Evolutionary conservation across 1,284 basidiomycete genomes (phyloP).

Genomic region (Inonotus hispidus): DNA sequence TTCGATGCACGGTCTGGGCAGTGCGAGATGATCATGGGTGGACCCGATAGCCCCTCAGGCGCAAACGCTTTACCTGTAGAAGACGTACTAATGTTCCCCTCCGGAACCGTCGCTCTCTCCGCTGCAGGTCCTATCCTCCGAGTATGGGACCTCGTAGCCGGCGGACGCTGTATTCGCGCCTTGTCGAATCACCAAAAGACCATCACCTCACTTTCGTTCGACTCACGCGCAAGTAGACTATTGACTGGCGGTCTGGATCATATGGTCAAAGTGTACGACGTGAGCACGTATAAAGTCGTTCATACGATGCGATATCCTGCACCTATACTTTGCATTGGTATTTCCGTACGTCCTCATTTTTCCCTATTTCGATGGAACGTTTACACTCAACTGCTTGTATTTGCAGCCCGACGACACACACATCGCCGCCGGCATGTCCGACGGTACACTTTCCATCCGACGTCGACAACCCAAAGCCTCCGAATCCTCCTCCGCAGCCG

Average conservation of each 20-base stretch:
- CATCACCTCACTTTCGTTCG: conserved; percentile 84
- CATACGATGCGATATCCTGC: conserved; percentile 99
- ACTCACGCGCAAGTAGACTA: conserved; percentile 70
- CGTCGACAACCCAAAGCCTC: conserved; percentile 74
- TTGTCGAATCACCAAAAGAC: conserved; percentile 98
- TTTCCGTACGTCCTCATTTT: conserved; percentile 61
- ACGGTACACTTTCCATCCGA: conserved; percentile 90
- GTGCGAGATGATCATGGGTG: conserved; percentile 81
- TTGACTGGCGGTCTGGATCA: conserved; percentile 92
- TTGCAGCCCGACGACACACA: conserved; percentile 91
- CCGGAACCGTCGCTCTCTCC: conserved; percentile 82
- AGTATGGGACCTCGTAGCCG: conserved; percentile 94
- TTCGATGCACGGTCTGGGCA: conserved; percentile 83
- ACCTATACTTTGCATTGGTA: conserved; percentile 85
- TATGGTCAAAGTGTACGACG: conserved; percentile 98
- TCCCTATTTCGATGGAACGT: neutral
- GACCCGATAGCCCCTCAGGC: conserved; percentile 33
- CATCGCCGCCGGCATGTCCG: conserved; percentile 93
- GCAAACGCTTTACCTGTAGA: conserved; percentile 73
- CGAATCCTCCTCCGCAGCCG: conserved; percentile 43
- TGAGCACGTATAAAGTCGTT: conserved; percentile 89
- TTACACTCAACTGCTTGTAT: neutral
- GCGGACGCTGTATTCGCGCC: conserved; percentile 83
- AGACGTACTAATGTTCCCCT: conserved; percentile 90
- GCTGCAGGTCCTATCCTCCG: conserved; percentile 91